A percentile compares a stretch with the other conserved stretches of the same genome.
Evolutionary conservation across 208 protist species (phyloP).

Genomic region (Crithidia expoeki): DNA sequence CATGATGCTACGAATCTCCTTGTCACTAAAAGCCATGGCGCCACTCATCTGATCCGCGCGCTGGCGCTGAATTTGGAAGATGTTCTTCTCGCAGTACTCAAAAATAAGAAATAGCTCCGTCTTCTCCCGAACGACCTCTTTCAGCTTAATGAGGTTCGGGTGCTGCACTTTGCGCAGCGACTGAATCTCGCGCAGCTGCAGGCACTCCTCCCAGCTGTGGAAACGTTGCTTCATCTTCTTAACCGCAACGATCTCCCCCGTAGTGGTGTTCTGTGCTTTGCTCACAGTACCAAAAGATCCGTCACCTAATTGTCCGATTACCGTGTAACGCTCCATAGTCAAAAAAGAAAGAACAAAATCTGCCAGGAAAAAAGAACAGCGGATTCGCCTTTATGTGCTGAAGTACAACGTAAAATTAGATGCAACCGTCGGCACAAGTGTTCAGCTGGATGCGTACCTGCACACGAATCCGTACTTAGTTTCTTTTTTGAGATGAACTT

Average conservation of each 20-base stretch:
- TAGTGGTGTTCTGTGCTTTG: conserved; percentile 91
- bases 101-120: conserved; percentile 98
- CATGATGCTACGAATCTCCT: conserved; percentile 95
- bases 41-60: conserved; percentile 79
- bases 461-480: no score
- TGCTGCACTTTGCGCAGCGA: conserved; percentile 96
- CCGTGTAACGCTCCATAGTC: conserved; percentile 95
- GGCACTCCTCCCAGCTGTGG: conserved; percentile 97
- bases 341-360: no score
- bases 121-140: conserved; percentile 98
- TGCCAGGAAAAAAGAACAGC: no score
- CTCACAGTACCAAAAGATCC: conserved; percentile 97
- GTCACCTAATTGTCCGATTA: conserved; percentile 95
- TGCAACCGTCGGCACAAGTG: no score
- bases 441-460: no score
- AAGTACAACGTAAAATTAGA: no score
- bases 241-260: conserved; percentile 96
- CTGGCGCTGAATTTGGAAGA: conserved; percentile 96
- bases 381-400: no score
- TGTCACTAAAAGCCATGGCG: conserved; percentile 92
- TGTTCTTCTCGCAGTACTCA: conserved; percentile 97
- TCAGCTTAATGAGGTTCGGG: conserved; percentile 97
- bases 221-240: conserved; percentile 99
- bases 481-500: no score
- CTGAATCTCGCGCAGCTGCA: conserved; percentile 96